A percentile compares a stretch with the other conserved stretches of the same genome.
These are phyloP conservation scores for Phytophthora meadii DNA, from an alignment of 352 stramenopile species.

Conservation along the genomic window DNA sequence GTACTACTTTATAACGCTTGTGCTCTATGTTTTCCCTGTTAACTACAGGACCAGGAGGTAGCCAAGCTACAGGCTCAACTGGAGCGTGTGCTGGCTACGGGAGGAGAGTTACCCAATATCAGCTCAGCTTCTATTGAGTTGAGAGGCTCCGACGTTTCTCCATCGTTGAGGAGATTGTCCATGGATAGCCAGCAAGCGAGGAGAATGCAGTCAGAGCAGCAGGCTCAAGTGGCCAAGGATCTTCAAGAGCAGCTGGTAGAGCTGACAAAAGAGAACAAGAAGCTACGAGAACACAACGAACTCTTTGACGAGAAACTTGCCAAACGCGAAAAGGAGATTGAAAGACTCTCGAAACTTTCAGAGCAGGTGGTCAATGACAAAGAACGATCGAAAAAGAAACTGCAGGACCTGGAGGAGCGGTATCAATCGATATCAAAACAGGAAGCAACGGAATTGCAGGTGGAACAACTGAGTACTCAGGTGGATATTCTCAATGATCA, in stretches of 20 bases:
- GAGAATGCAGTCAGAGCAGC: conserved; percentile 25
- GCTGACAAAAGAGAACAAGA: conserved; percentile 55
- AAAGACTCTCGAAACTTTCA: conserved; percentile 60
- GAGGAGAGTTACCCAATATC: conserved; percentile 22
- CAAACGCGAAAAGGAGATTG: conserved; percentile 78
- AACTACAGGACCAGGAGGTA: conserved; percentile 61
- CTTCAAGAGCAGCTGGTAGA: conserved; percentile 56
- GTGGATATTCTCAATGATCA: conserved; percentile 84
- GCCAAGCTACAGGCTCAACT: conserved; percentile 72
- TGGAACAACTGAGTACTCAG: conserved; percentile 74
- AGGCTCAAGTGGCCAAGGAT: conserved; percentile 45
- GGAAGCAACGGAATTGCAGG: conserved; percentile 61
- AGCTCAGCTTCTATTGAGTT: conserved; percentile 43
- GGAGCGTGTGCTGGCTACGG: conserved; percentile 57
- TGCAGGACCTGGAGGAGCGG: conserved; percentile 43
- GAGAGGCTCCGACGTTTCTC: conserved; percentile 25
- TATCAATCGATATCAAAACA: conserved; percentile 42
- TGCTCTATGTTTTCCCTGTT: background rate
- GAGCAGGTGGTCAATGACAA: conserved; percentile 39
- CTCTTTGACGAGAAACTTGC: conserved; percentile 60
- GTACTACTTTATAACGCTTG: conserved; percentile 5
- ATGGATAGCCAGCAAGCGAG: conserved; percentile 33
- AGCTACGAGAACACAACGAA: conserved; percentile 44
- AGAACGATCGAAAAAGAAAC: conserved; percentile 29
- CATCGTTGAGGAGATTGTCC: conserved; percentile 24